Base-by-base conservation (phyloP, 768 basidiomycete species). In the Boletales sp. region DNA sequence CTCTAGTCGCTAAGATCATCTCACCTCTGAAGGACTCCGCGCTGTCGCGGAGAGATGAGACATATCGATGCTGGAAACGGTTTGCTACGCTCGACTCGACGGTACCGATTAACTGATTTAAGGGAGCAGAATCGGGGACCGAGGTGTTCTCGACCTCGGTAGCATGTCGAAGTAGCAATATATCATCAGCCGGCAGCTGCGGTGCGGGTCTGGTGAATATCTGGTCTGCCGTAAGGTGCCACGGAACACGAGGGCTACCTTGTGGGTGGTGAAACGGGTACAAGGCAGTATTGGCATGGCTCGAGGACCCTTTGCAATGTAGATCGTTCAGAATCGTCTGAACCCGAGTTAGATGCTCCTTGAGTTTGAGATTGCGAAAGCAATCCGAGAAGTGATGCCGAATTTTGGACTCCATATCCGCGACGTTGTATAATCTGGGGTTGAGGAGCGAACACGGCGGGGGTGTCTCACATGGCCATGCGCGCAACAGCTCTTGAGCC, bases 391-490 rank as follows among this genome's bases (percentile, higher is more conserved):
- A 62, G 24, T 53, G 12, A 2, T 8, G 15, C 10, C 10, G 13
- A 30, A 49, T 18, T 3, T 40, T 31, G 18, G 47, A 29, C 0
- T 14, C 32, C 12, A 63, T 18, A 2, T 18, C 14, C 12, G 13
- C 2, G 12, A 55, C 30, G 37, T 59, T 14, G 13, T 58, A 56
- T n/a, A 12, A 40, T 3, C 12, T n/a, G 9, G 50, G 27, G 9
- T 2, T 17, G 17, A 40, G 5, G 15, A 53, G 46, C 0, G 56
- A 48, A 24, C n/a, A 24, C 15, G 13, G 14, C 8, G 56, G 54
- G 10, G 51, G 48, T 14, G 29, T 52, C 30, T 55, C 52, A 14
- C 43, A 57, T 19, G 57, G 61, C 62, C 62, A 63, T 30, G 53
- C 45, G 4, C 10, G 7, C 3, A 51, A 37, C 43, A 63, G 21